Evolutionary conservation across 768 basidiomycete species (phyloP), one percentile per base, ranked within the genome.

Genomic region (Calocybe indica): DNA sequence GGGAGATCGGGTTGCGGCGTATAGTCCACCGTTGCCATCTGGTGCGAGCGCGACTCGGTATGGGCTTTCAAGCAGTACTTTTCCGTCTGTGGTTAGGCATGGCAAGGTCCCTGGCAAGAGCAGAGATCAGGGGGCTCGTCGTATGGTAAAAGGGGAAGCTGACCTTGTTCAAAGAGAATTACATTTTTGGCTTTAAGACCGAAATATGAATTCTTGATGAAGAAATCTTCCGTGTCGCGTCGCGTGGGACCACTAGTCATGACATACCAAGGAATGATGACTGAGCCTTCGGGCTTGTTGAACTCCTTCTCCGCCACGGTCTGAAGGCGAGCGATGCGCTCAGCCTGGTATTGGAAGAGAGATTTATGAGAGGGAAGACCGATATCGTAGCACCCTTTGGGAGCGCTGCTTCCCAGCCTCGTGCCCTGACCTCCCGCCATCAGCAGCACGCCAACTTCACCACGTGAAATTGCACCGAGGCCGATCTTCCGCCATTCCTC

Each of bases 341-440:
- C 93, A n/a, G 94, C 96, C 67, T 99, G 96, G 55, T 89, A 87
- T 58, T 96, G 92, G 74, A 99, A 98, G 46, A 99, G 82, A 9
- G 85, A 82, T 68, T 93, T 95, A 69, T 90, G 85, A 15, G 90
- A 92, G 8, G 93, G 90, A 32, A 99, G 74, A 10, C 88, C 90
- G 55, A 99, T 97, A 63, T 98, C 93, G 67, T 97, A 98, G 72
- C 94, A 96, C 5, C 96, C 96, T 62, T 99, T 99, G 14, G 96
- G 96, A 5, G 88, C 88, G 30, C 77, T 79, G 59, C 89, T 92
- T 30, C 96, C 96, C 37, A 99, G 71, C 47, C 96, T 78, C 13
- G 94, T 96, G 10, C 96, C 96, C 69, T 99, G 96, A 1, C 96
- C 96, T 36, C 96, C 96, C 6, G 96, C 96, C 88, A 99, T 91